Evolutionary conservation across 1,139 yeast genomes (phyloP).

Genomic region (Yamadazyma atmosphaerica): DNA sequence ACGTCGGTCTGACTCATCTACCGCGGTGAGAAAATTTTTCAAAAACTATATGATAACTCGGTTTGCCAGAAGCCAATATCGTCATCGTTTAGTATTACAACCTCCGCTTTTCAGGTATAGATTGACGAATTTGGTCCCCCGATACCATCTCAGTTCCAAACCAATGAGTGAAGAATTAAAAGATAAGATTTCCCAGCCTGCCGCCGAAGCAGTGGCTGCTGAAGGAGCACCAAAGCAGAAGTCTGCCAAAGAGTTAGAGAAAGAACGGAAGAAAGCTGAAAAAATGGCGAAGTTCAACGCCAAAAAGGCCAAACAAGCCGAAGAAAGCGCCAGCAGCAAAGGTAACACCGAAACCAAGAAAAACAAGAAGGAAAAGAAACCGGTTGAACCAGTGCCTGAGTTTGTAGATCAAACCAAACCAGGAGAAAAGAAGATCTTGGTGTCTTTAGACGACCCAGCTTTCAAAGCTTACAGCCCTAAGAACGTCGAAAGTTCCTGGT

Average conservation of each 20-base stretch:
- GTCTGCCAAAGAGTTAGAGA: slow-evolving; percentile 79
- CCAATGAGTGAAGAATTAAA: background rate
- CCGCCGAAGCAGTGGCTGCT: no score
- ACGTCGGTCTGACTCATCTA: no score
- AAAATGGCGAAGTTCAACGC: slow-evolving; percentile 93
- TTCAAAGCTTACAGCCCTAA: slow-evolving; percentile 92
- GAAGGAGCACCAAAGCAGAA: no score
- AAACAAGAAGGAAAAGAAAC: slow-evolving; percentile 71
- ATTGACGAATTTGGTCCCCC: no score
- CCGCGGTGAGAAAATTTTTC: background rate
- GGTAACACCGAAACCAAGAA: slow-evolving; percentile 43
- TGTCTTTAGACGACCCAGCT: slow-evolving; percentile 86
- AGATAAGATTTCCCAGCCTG: no score
- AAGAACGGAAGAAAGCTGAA: slow-evolving; percentile 95
- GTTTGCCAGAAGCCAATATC: no score
- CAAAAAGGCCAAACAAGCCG: slow-evolving; percentile 80
- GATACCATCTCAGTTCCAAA: no score
- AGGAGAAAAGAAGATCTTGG: slow-evolving; percentile 89
- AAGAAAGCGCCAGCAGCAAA: slow-evolving; percentile 34
- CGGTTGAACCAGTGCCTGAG: slow-evolving; percentile 73
- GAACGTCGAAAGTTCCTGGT: slow-evolving; percentile 96
- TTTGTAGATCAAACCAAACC: slow-evolving; percentile 78
- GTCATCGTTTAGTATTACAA: no score
- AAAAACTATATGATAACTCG: background rate
- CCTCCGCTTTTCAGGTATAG: no score